These are phyloP conservation scores for Buxus sempervirens DNA, from an alignment of 164 flowering plant species.

Conservation along the genomic window DNA sequence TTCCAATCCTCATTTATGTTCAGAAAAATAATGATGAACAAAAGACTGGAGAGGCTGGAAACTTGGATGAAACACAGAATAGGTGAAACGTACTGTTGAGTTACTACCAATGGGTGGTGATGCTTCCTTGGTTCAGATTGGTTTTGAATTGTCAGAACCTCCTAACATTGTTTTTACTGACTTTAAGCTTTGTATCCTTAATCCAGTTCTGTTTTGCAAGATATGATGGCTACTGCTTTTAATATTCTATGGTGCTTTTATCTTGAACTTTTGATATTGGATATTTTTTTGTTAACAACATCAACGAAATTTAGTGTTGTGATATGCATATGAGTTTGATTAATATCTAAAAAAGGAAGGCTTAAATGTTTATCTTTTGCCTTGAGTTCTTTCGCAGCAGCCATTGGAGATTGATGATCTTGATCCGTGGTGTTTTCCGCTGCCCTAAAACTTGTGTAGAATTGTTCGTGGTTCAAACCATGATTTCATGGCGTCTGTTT, in stretches of 20 bases:
- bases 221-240: background rate
- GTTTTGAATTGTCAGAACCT: background rate
- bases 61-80: too few species aligned
- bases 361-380: background rate
- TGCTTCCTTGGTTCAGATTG: background rate
- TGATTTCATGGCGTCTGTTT: conserved; percentile 65
- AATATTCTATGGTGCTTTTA: background rate
- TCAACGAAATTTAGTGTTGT: background rate
- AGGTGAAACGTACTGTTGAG: background rate
- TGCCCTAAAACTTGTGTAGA: conserved; percentile 58
- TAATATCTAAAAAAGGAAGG: background rate
- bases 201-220: too few species aligned
- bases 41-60: too few species aligned
- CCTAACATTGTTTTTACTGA: too few species aligned
- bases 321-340: background rate
- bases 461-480: conserved; percentile 82
- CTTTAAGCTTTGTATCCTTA: too few species aligned
- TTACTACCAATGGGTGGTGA: background rate
- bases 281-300: too few species aligned
- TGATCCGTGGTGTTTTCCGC: conserved; percentile 84
- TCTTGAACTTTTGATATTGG: background rate
- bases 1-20: background rate
- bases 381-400: conserved; percentile 40
- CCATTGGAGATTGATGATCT: conserved; percentile 51
- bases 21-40: background rate